phyloP scores from a whole-genome alignment of 495 filamentous ascomycete species.

The Talaromyces nanjingensis region DNA sequence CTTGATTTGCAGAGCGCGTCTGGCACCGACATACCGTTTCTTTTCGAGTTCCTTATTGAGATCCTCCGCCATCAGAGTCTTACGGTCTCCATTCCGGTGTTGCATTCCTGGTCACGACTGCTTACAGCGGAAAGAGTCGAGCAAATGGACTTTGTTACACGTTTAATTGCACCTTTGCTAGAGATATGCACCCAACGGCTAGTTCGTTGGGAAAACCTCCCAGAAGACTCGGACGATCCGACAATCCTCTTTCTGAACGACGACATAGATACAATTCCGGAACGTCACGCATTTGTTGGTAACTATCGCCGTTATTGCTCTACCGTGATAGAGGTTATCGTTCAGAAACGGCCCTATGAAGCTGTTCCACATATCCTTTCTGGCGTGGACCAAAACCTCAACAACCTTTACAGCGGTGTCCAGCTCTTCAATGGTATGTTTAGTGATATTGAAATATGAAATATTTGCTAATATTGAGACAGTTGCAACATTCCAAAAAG shows the following conservation, averaged over 20 bases:
- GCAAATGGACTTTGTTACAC: constrained; percentile 57
- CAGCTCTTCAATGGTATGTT: constrained; percentile 61
- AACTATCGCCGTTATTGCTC: constrained; percentile 90
- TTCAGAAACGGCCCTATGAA: constrained; percentile 70
- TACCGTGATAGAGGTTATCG: constrained; percentile 76
- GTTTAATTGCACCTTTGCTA: constrained; percentile 66
- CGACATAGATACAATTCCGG: constrained; percentile 91
- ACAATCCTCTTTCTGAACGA: constrained; percentile 77
- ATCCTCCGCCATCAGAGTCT: constrained; percentile 82
- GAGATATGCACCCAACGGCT: constrained; percentile 72
- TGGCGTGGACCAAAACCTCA: constrained; percentile 64
- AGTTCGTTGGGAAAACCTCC: constrained; percentile 77
- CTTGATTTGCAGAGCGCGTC: constrained; percentile 43
- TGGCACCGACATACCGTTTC: constrained; percentile 61
- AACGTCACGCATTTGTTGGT: constrained; percentile 93
- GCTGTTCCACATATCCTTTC: constrained; percentile 79
- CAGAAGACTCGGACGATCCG: constrained; percentile 71
- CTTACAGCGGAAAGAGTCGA: constrained; percentile 58
- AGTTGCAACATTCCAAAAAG: constrained; percentile 75
- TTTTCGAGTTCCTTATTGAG: constrained; percentile 70
- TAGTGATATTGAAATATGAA: neutral
- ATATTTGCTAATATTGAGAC: constrained; percentile 2
- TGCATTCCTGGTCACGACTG: constrained; percentile 84
- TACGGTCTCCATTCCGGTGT: constrained; percentile 80
- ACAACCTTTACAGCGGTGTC: constrained; percentile 65